phyloP scores from a whole-genome alignment of 768 basidiomycete genomes.

The Trametes maxima region DNA sequence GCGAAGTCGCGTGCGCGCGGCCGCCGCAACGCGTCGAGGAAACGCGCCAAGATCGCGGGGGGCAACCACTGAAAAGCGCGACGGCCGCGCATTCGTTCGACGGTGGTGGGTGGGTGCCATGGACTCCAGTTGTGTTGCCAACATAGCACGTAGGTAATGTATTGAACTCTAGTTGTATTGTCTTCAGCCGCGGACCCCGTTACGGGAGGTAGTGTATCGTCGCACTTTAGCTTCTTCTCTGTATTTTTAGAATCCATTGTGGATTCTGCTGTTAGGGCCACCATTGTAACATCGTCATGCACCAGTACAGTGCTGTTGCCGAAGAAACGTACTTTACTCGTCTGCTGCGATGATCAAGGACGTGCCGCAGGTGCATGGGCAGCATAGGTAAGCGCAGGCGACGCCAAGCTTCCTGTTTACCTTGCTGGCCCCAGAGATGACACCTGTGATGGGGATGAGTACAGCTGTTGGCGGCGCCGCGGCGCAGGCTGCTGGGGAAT shows the following conservation, averaged over 20 bases:
- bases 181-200: too few relatives aligned
- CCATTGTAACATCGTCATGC: too few relatives aligned
- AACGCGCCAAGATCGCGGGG: not conserved
- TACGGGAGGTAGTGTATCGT: not conserved
- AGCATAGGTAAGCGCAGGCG: constrained; percentile 10
- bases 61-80: not conserved
- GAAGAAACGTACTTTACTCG: constrained; percentile 4
- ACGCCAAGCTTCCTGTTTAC: constrained; percentile 7
- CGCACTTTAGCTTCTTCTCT: not conserved
- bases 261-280: too few relatives aligned
- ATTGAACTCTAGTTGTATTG: too few relatives aligned
- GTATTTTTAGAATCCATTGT: not conserved
- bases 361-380: constrained; percentile 10
- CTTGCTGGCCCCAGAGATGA: constrained; percentile 12
- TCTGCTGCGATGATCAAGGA: constrained; percentile 10
- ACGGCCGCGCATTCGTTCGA: too few relatives aligned
- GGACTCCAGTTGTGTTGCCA: too few relatives aligned
- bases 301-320: not conserved
- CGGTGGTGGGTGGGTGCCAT: too few relatives aligned
- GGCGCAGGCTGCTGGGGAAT: not conserved
- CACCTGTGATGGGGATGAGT: not conserved
- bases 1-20: not conserved
- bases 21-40: not conserved
- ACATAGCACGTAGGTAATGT: too few relatives aligned
- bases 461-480: not conserved